Percentiles rank a stretch among this genome's conserved stretches.
phyloP scores from a whole-genome alignment of 441 rosid genomes.

The Euphorbia corollata region DNA sequence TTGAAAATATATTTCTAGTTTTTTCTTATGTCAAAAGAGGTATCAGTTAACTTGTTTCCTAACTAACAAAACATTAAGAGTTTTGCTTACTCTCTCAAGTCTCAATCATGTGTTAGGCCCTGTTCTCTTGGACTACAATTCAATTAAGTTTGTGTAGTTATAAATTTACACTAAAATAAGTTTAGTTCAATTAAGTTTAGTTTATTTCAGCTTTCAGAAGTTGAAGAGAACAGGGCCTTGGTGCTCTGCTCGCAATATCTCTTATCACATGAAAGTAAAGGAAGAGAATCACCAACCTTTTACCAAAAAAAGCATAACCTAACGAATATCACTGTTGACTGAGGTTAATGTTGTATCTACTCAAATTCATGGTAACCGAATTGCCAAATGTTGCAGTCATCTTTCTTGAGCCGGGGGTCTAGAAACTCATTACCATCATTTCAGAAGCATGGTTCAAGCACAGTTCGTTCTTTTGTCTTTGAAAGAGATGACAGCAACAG shows the following conservation, averaged over 20 bases:
- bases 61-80: background rate
- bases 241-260: no score
- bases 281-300: no score
- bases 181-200: no score
- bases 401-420: conserved; percentile 57
- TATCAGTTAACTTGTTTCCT: background rate
- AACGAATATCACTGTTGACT: background rate
- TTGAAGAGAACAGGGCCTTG: no score
- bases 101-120: background rate
- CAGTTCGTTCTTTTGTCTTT: conserved; percentile 60
- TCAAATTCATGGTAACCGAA: background rate
- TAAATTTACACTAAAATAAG: no score
- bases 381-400: conserved; percentile 54
- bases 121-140: no score
- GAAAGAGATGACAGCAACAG: conserved; percentile 67
- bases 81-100: background rate
- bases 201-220: no score
- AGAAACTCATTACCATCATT: conserved; percentile 45
- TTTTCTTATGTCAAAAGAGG: background rate
- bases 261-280: background rate
- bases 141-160: no score
- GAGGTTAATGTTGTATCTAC: background rate
- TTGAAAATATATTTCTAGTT: conserved; percentile 2
- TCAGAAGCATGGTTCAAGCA: conserved; percentile 49
- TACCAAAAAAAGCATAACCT: background rate